Evolutionary conservation across 1,284 basidiomycete genomes (phyloP).

Genomic region (Trichosporon coremiiforme): DNA sequence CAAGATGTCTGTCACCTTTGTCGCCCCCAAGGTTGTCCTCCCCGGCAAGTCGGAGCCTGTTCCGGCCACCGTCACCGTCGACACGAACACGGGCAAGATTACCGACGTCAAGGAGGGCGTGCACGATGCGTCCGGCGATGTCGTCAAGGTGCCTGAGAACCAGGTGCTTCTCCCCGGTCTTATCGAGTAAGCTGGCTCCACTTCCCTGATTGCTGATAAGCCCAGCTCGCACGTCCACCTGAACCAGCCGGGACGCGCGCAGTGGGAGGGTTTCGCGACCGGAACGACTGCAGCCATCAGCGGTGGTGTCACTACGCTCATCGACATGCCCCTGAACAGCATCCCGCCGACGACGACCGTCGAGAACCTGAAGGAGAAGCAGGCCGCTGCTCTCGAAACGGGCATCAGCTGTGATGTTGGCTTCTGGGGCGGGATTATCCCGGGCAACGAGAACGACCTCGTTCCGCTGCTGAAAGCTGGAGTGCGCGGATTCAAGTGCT

Average conservation of each 20-base stretch:
- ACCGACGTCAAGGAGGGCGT: constrained; percentile 57
- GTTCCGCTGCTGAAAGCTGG: constrained; percentile 69
- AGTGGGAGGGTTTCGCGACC: constrained; percentile 92
- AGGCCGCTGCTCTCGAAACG: constrained; percentile 62
- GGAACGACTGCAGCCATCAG: constrained; percentile 84
- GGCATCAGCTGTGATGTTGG: constrained; percentile 73
- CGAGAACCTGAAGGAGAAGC: constrained; percentile 70
- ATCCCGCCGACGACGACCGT: constrained; percentile 90
- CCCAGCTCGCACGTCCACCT: constrained; percentile 84
- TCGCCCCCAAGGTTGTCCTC: constrained; percentile 62
- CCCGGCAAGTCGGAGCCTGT: constrained; percentile 60
- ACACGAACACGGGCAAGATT: constrained; percentile 69
- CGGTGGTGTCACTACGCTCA: constrained; percentile 85
- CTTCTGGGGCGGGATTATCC: constrained; percentile 93
- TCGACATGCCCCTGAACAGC: constrained; percentile 95
- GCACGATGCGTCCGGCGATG: constrained; percentile 36
- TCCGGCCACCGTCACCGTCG: constrained; percentile 65
- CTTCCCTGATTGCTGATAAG: background rate
- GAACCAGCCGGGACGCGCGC: constrained; percentile 75
- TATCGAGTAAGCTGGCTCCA: constrained; percentile 68
- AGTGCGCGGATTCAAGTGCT: constrained; percentile 93
- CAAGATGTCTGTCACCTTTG: constrained; percentile 26
- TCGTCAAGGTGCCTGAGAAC: constrained; percentile 42
- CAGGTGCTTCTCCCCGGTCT: constrained; percentile 74
- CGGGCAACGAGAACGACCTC: constrained; percentile 67